Evolutionary conservation across 768 basidiomycete species (phyloP).

Genomic region (Glaciozyma martinii): DNA sequence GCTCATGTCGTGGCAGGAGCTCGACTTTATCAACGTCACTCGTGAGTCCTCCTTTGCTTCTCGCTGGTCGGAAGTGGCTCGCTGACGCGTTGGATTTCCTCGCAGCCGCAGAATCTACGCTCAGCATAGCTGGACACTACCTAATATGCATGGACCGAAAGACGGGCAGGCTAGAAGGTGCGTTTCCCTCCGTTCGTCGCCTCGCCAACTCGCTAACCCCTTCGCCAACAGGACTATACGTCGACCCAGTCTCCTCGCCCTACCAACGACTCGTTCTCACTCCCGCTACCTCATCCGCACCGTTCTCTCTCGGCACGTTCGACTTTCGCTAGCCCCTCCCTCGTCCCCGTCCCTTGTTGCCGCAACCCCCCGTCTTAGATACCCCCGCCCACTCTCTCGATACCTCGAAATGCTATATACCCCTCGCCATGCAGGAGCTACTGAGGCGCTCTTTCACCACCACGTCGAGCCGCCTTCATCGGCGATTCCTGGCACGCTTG

Average conservation of each 20-base stretch:
- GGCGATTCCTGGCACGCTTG: too few species aligned
- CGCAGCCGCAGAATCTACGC: conserved; percentile 16
- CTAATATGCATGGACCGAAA: conserved; percentile 20
- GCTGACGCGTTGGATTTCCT: neutral
- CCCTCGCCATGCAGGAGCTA: too few species aligned
- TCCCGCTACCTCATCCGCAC: neutral
- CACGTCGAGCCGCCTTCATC: too few species aligned
- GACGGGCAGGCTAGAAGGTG: conserved; percentile 30
- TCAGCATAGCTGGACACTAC: conserved; percentile 33
- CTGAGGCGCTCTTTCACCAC: too few species aligned
- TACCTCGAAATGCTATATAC: too few species aligned
- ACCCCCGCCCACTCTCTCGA: too few species aligned
- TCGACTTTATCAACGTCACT: conserved; percentile 27
- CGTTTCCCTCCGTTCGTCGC: neutral
- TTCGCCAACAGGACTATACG: conserved; percentile 10
- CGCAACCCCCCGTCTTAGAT: neutral
- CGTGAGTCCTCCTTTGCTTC: conserved; percentile 1
- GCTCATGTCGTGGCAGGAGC: conserved; percentile 32
- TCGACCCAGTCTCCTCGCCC: conserved; percentile 16
- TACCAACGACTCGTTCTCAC: conserved; percentile 19
- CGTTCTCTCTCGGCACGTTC: neutral
- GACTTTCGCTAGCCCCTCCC: neutral
- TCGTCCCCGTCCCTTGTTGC: neutral
- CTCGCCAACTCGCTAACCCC: neutral
- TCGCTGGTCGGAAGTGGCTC: neutral